A percentile compares a stretch with the other conserved stretches of the same genome.
phyloP scores from a whole-genome alignment of 108 stramenopile genomes.

The Pseudonitzschia multistriata region DNA sequence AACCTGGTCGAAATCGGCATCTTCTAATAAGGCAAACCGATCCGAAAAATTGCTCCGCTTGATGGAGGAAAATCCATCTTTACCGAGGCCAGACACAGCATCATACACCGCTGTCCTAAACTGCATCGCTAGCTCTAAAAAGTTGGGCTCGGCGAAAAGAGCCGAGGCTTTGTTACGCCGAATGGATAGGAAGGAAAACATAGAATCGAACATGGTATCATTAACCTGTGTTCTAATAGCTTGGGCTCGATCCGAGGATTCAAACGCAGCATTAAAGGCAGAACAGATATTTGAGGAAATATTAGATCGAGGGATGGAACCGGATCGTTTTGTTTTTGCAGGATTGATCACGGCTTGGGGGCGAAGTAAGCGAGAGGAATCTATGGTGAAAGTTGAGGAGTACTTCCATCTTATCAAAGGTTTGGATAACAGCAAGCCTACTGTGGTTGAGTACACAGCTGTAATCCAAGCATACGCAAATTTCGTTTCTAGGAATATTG shows the following conservation, averaged over 20 bases:
- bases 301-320: slow-evolving; percentile 34
- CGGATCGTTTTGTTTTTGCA: slow-evolving; percentile 67
- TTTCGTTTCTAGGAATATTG: slow-evolving; percentile 15
- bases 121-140: slow-evolving; percentile 24
- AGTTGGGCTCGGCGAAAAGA: slow-evolving; percentile 12
- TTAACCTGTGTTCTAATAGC: slow-evolving; percentile 33
- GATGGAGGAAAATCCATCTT: slow-evolving; percentile 7
- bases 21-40: slow-evolving; percentile 21
- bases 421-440: slow-evolving; percentile 10
- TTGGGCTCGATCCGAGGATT: slow-evolving; percentile 28
- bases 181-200: slow-evolving; percentile 18
- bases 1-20: slow-evolving; percentile 25
- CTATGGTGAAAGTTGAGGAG: slow-evolving; percentile 21
- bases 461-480: slow-evolving; percentile 31
- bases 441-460: slow-evolving; percentile 36
- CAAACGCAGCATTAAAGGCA: slow-evolving; percentile 18
- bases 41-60: slow-evolving; percentile 28
- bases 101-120: slow-evolving; percentile 32
- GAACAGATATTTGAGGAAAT: slow-evolving; percentile 30
- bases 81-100: slow-evolving; percentile 23
- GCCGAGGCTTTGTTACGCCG: slow-evolving; percentile 27
- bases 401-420: slow-evolving; percentile 23
- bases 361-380: slow-evolving; percentile 5
- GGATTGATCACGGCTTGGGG: slow-evolving; percentile 58
- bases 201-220: slow-evolving; percentile 15